A percentile compares a stretch with the other conserved stretches of the same genome.
phyloP scores from a whole-genome alignment of 2,329 filamentous ascomycete genomes.

The Fusarium sp. region DNA sequence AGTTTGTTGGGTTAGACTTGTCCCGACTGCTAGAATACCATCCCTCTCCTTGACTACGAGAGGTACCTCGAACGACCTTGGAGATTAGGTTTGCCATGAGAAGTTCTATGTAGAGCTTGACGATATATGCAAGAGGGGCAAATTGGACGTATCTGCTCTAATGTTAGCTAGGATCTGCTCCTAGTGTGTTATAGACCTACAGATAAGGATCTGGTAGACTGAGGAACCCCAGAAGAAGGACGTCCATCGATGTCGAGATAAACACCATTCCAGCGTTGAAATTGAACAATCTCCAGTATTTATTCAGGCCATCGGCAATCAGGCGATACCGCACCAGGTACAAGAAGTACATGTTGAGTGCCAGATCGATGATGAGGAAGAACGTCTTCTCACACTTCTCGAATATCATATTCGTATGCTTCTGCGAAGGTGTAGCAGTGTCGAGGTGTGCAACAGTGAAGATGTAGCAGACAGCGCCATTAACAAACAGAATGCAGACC shows the following conservation, averaged over 20 bases:
- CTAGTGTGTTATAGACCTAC: not conserved
- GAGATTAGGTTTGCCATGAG: constrained; percentile 63
- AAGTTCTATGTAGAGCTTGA: constrained; percentile 65
- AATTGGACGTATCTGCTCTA: constrained; percentile 55
- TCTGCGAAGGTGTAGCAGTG: constrained; percentile 2
- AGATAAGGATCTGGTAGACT: constrained; percentile 32
- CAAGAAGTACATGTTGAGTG: constrained; percentile 62
- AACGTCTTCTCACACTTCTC: constrained; percentile 55
- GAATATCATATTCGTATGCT: constrained; percentile 33
- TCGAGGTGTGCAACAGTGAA: constrained; percentile 53
- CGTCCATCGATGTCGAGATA: constrained; percentile 61
- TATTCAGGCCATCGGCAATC: constrained; percentile 58
- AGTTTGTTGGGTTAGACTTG: constrained; percentile 20
- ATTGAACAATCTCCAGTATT: constrained; percentile 60
- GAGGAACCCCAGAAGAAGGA: constrained; percentile 41
- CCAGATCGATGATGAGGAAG: constrained; percentile 59
- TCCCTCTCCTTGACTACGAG: not conserved
- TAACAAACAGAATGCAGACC: constrained; percentile 49
- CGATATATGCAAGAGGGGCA: constrained; percentile 61
- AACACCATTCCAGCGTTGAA: constrained; percentile 61
- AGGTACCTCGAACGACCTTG: constrained; percentile 44
- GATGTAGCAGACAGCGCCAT: constrained; percentile 53
- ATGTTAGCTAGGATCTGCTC: not conserved
- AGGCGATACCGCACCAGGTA: constrained; percentile 57
- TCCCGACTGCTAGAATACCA: constrained; percentile 15